Base-by-base conservation (phyloP, 331 rosid species). In the Pyracantha coccinea region DNA sequence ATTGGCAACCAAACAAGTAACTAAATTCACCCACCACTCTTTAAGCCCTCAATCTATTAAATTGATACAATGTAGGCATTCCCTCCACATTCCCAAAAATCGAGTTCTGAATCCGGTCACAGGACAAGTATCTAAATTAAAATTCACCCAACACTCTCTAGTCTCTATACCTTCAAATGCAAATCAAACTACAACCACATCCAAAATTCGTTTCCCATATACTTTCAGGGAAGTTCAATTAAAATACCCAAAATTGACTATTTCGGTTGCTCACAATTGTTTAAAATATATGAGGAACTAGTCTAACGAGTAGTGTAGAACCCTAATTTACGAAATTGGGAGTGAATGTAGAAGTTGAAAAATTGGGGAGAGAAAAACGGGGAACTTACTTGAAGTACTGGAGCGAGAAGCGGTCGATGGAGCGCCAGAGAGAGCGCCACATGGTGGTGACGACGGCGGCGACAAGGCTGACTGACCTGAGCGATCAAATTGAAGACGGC, bases 391-490 rank as follows among this genome's bases (percentile, higher is more conserved):
- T 84, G 91, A 92, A 92, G 74, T 92, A 83, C 63, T 81, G 91
- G 68, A 89, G 79, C 64, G 96, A 92, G 83, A 92, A 92, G 79
- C 97, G 97, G 79, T 90, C 97, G 75, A 87, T 57, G 81, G 96
- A 85, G 75, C 94, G 88, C 93, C 91, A 88, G 85, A 92, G 57
- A 75, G 89, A 82, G 66, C 83, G 85, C 86, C 90, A 87, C 97
- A 92, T 90, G 69, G 74, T 24, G 28, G 31, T 2, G 25, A 4
- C 2, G 68, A 3, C 23, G 45, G 23, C 8, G 45, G 28, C 14
- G 14, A 45, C 12, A 4, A 28, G 25, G 11, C n/a, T n/a, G 28
- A 52, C 33, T 60, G 77, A 61, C 28, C 33, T 4, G 73, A 9
- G 13, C 32, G 61, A 57, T 59, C 60, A 67, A 72, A 62, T 19